phyloP scores from a whole-genome alignment of 352 stramenopile species.

The Pythium aquatile region DNA sequence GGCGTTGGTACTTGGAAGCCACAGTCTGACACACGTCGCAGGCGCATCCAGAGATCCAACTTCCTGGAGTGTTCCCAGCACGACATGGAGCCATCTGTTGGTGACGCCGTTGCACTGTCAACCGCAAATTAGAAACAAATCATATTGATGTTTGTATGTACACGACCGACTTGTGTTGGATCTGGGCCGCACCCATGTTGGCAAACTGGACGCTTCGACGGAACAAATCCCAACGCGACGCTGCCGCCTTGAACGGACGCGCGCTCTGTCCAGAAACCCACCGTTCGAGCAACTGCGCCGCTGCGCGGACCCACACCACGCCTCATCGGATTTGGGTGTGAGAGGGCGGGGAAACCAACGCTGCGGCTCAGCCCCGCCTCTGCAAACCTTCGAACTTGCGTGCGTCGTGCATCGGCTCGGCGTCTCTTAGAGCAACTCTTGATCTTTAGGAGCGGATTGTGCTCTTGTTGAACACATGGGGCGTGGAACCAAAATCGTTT shows the following conservation, averaged over 20 bases:
- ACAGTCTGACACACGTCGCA: constrained; percentile 2
- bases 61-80: not conserved
- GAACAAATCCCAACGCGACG: not conserved
- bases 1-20: constrained; percentile 1
- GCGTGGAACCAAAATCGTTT: constrained; percentile 15
- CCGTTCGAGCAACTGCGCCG: not conserved
- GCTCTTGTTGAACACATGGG: not conserved
- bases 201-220: not conserved
- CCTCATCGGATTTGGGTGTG: not conserved
- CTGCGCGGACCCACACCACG: not conserved
- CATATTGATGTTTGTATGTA: not conserved
- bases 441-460: not conserved
- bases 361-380: constrained; percentile 2
- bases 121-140: not conserved
- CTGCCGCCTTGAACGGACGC: not conserved
- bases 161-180: not conserved
- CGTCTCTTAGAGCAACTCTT: not conserved
- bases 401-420: not conserved
- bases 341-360: not conserved
- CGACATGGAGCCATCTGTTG: not conserved
- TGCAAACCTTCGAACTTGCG: constrained; percentile 4
- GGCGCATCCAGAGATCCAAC: not conserved
- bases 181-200: not conserved
- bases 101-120: not conserved
- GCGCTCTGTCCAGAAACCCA: constrained; percentile 5